Evolutionary conservation across 2,329 filamentous ascomycete species (phyloP), one percentile per base, ranked within the genome.

Genomic region (Paracamarosporium sp.): DNA sequence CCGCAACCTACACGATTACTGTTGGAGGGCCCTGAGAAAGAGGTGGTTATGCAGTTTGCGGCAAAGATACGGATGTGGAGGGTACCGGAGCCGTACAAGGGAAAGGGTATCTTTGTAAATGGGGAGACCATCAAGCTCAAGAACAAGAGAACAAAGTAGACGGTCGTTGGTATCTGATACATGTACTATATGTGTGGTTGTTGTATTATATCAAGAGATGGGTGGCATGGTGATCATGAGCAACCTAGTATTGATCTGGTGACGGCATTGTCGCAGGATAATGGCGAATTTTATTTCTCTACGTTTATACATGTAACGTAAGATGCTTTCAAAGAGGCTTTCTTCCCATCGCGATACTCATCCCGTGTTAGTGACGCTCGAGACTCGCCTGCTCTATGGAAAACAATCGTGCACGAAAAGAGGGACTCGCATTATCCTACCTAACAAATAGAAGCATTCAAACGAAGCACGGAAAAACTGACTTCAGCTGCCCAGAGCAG

Each of bases 91-190:
- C 95, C 95, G 64, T 99, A 99, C 80, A 99, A 99, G 87, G 95
- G 95, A 66, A 98, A 99, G 87, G 95, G 95, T 69, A 96, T 99
- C 69, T 99, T 98, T 76, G 89, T 99, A 70, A 96, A 98, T 73
- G 92, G 93, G 63, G 93, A 99, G 85, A 97, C 93, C 28, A 97
- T 99, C 81, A 96, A 90, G 85, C 79, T 99, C 79, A 99, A 99
- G 89, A 90, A 92, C 72, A 99, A 97, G 90, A 82, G 82, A 76
- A 82, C 82, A 68, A 83, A 82, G 68, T 83, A 50, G n/a, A 20
- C 7, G 25, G 4, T 12, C 15, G 41, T 41, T 43, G n/a, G 38
- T 47, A 38, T 28, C 1, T 15, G 9, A 33, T 30, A 31, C 11
- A 48, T 56, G 53, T 59, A 52, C 53, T 59, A 65, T 66, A 64